Evolutionary conservation across 2,329 filamentous ascomycete genomes (phyloP).

Genomic region (Ampelomyces quisqualis): DNA sequence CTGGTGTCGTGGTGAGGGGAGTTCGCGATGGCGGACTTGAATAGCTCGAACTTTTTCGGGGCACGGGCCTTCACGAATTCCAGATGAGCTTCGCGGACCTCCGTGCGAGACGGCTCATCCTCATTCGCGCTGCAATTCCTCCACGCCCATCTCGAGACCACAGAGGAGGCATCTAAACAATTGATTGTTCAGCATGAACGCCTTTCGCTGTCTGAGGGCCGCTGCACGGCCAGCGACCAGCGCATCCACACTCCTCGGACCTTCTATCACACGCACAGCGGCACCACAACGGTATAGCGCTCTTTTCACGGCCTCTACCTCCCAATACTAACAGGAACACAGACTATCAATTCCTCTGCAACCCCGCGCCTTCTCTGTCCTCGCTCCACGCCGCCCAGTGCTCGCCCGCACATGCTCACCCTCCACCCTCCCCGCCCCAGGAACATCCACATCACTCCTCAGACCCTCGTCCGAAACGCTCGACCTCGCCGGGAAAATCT

Average conservation of each 20-base stretch:
- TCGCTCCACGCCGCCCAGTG: constrained; percentile 29
- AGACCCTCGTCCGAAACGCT: constrained; percentile 25
- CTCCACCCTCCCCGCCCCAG: constrained; percentile 20
- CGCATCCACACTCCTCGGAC: constrained; percentile 22
- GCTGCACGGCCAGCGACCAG: constrained; percentile 23
- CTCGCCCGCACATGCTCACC: constrained; percentile 20
- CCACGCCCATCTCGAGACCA: background rate
- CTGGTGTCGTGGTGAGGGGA: no score
- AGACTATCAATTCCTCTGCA: constrained; percentile 13
- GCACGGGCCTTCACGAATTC: constrained; percentile 27
- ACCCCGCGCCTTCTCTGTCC: constrained; percentile 31
- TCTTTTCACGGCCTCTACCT: background rate
- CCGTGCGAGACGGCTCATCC: constrained; percentile 1
- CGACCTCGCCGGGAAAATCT: constrained; percentile 40
- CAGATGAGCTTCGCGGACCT: constrained; percentile 19
- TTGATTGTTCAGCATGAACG: constrained; percentile 30
- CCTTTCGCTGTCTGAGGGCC: constrained; percentile 33
- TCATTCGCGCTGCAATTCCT: background rate
- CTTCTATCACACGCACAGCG: constrained; percentile 17
- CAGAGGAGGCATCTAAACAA: constrained; percentile 2
- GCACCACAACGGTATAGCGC: constrained; percentile 24
- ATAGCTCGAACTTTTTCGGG: constrained; percentile 30
- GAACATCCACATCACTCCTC: constrained; percentile 14
- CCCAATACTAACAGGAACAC: background rate
- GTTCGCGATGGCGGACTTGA: constrained; percentile 9